Evolutionary conservation across 1,284 basidiomycete genomes (phyloP).

Genomic region (Ceratorhiza oryzae-sativae): DNA sequence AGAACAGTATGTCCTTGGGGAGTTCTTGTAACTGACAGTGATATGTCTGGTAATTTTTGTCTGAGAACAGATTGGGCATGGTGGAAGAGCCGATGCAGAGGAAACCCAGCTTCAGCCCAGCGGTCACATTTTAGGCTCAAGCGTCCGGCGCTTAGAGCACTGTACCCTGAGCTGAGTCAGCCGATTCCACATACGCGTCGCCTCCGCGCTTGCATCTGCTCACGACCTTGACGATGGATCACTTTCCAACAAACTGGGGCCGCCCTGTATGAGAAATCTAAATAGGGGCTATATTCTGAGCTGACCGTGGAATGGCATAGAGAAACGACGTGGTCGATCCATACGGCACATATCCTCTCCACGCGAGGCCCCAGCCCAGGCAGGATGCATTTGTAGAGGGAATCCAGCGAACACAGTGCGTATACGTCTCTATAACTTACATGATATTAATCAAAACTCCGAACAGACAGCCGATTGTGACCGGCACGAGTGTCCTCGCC

Average conservation of each 20-base stretch:
- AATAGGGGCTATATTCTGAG: not conserved
- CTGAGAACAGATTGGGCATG: not conserved
- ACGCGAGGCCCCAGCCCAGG: slow-evolving; percentile 61
- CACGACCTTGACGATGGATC: slow-evolving; percentile 64
- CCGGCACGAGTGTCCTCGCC: slow-evolving; percentile 94
- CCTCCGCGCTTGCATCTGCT: slow-evolving; percentile 14
- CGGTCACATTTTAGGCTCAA: not conserved
- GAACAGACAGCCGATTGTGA: slow-evolving; percentile 89
- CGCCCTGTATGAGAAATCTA: slow-evolving; percentile 64
- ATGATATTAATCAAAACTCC: not conserved
- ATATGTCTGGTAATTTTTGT: slow-evolving; percentile 17
- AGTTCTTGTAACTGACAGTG: slow-evolving; percentile 11
- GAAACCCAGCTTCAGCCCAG: not conserved
- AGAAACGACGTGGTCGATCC: slow-evolving; percentile 74
- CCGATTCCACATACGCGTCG: slow-evolving; percentile 38
- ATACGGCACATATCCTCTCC: slow-evolving; percentile 76
- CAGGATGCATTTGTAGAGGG: slow-evolving; percentile 67
- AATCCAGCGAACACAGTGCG: slow-evolving; percentile 79
- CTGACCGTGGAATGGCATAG: slow-evolving; percentile 51
- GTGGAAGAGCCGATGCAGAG: not conserved
- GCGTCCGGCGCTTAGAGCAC: not conserved
- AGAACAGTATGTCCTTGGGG: not conserved
- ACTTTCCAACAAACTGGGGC: slow-evolving; percentile 82
- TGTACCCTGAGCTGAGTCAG: not conserved
- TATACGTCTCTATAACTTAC: slow-evolving; percentile 37